These are phyloP conservation scores for Alternaria postmessia DNA, from an alignment of 2,329 filamentous ascomycete species.

Conservation along the genomic window DNA sequence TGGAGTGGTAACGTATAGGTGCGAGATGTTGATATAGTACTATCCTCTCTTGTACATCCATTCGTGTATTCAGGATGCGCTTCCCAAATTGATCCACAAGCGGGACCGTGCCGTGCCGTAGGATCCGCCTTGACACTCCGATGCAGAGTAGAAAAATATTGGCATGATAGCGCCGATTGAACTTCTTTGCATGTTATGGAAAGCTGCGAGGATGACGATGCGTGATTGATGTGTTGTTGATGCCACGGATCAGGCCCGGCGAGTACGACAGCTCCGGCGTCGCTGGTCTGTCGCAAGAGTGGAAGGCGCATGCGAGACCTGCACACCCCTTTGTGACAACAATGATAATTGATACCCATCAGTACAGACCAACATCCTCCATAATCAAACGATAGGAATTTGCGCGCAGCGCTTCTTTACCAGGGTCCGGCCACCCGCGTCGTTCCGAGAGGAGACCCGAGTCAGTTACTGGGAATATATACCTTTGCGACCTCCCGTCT, in stretches of 20 bases:
- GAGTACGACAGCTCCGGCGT: not conserved
- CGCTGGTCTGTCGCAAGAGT: not conserved
- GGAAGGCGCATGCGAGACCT: not conserved
- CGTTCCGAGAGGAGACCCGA: constrained; percentile 17
- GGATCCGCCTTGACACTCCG: not conserved
- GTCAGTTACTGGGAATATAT: not conserved
- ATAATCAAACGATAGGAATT: accelerated
- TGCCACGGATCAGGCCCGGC: not conserved
- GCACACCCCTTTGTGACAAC: not conserved
- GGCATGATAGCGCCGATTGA: not conserved
- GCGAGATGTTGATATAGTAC: not conserved
- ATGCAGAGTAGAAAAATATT: not conserved
- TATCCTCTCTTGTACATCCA: not conserved
- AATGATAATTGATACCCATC: not conserved
- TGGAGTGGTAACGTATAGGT: not conserved
- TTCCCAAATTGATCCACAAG: not conserved
- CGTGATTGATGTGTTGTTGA: not conserved
- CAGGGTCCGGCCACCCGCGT: not conserved
- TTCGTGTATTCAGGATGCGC: not conserved
- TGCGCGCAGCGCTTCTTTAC: not conserved
- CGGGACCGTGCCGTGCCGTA: constrained; percentile 1
- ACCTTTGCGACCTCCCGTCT: not conserved
- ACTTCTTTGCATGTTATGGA: not conserved
- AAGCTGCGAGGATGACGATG: not conserved
- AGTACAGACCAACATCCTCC: not conserved